phyloP scores from a whole-genome alignment of 192 early-diverging fungal genomes.

The Rhizoclosmatium globosum region DNA sequence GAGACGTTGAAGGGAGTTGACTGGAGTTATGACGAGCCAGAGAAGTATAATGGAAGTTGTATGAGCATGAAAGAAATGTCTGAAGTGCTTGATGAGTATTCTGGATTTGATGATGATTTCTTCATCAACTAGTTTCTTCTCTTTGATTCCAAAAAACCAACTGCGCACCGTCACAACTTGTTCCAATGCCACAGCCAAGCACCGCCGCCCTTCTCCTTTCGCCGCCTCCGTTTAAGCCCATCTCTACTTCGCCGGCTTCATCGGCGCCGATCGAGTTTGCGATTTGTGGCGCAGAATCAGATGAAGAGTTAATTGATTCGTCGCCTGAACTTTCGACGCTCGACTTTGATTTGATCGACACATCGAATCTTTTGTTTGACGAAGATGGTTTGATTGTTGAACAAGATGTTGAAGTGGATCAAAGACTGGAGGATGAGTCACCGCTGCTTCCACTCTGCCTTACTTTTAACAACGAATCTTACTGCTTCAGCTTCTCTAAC shows the following conservation, averaged over 20 bases:
- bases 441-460: background rate
- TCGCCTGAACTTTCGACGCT: background rate
- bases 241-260: background rate
- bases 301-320: background rate
- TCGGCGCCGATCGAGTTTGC: background rate
- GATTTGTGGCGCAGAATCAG: background rate
- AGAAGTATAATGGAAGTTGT: background rate
- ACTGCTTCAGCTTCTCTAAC: background rate
- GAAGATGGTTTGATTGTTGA: constrained; percentile 1
- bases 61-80: background rate
- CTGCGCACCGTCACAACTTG: background rate
- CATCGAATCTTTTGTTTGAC: background rate
- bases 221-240: background rate
- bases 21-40: background rate
- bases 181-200: background rate
- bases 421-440: background rate
- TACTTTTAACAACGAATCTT: background rate
- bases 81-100: background rate
- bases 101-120: background rate
- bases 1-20: background rate
- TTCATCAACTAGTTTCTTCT: background rate
- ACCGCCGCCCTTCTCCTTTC: background rate
- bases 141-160: background rate
- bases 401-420: background rate
- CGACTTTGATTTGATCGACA: background rate